Evolutionary conservation across 2,329 filamentous ascomycete genomes (phyloP), one percentile per base, ranked within the genome.

Genomic region (Thielaviopsis euricoi): DNA sequence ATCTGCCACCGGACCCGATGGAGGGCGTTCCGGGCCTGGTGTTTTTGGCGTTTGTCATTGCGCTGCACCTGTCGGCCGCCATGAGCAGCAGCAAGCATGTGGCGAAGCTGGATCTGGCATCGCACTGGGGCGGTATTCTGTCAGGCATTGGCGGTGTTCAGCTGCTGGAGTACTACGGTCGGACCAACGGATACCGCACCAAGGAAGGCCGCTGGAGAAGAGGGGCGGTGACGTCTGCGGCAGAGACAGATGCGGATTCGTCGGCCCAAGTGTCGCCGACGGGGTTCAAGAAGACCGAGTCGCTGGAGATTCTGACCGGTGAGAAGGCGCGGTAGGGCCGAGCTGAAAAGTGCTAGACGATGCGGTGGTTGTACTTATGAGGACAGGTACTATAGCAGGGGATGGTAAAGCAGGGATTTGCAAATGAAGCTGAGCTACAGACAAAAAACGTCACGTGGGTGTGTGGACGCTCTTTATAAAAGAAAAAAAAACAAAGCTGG

Each of bases 11-110:
- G n/a, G 74, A 78, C 33, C 73, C 73, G 12, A 71, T 71, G 64
- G 69, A 69, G 29, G 79, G 76, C 25, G 73, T 82, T 10, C 74
- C 79, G 58, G 77, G 78, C 0, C 70, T 81, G 13, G 73, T 73
- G 1, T 75, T 81, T 62, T 66, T 83, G 57, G 73, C 73, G n/a
- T 62, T 78, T 55, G 65, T 78, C 19, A 64, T 77, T 17, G 74
- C 76, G 12, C 63, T 79, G 46, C 77, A 81, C 63, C 63, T 81
- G 23, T 69, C 76, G 19, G 73, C 69, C 9, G 64, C 76, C 61
- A 71, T 75, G 52, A 74, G 71, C 57, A 68, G 70, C 58, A 67
- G 64, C 29, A 70, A 68, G 61, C 66, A 72, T 56, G 70, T 67
- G 54, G 66, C 78, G 37, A 78, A 82, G 59, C 65, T 80, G 17